phyloP scores from a whole-genome alignment of 208 protist genomes.

The Acanthamoeba divionensis region DNA sequence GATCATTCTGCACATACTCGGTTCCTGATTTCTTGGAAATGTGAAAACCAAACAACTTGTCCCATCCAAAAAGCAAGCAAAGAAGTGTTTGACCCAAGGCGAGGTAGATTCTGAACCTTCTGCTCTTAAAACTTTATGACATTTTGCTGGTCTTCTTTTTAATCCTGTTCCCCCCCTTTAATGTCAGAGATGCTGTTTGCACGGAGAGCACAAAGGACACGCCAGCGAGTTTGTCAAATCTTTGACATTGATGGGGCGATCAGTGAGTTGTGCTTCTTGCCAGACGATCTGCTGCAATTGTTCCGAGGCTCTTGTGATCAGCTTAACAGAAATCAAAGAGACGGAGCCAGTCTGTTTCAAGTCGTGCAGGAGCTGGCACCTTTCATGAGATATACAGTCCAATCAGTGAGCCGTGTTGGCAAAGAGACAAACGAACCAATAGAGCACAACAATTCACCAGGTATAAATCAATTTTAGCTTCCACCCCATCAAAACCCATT shows the following conservation, averaged over 20 bases:
- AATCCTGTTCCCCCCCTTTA: no score
- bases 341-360: background rate
- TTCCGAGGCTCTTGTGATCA: background rate
- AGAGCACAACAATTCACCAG: background rate
- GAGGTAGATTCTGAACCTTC: no score
- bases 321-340: background rate
- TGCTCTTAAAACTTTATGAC: no score
- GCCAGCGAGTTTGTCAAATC: background rate
- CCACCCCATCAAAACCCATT: background rate
- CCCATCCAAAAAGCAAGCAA: no score
- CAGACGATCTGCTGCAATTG: background rate
- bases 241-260: background rate
- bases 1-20: no score
- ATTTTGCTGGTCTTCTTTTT: no score
- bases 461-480: background rate
- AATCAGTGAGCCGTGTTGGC: no score
- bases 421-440: no score
- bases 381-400: background rate
- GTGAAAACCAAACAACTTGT: no score
- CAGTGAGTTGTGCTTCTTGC: background rate
- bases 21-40: no score
- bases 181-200: slow-evolving; percentile 34
- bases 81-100: no score
- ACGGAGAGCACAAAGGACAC: background rate
- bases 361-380: background rate